Percentiles rank a stretch among this genome's conserved stretches.
These are phyloP conservation scores for Cryptococcus jaspeensis DNA, from an alignment of 1,284 basidiomycete species.

Conservation along the genomic window DNA sequence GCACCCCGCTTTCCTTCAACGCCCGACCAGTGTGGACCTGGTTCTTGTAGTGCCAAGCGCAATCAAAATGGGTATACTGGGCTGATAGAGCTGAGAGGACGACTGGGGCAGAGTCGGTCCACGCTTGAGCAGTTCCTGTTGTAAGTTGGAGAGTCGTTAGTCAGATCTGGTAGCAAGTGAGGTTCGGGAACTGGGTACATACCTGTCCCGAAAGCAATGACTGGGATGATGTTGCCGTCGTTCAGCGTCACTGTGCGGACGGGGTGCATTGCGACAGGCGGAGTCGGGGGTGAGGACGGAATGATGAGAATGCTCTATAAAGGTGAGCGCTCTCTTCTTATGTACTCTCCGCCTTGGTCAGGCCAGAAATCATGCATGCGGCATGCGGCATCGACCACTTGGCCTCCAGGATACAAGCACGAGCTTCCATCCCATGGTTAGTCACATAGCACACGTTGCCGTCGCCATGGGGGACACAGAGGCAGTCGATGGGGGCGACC, in stretches of 20 bases:
- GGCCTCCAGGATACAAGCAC: not conserved
- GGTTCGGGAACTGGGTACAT: not conserved
- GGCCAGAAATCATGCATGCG: too few relatives aligned
- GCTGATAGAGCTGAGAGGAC: slow-evolving; percentile 12
- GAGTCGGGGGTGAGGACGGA: not conserved
- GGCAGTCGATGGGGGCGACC: too few relatives aligned
- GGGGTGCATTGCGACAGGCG: not conserved
- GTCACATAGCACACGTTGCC: not conserved
- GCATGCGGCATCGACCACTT: too few relatives aligned
- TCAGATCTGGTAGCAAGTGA: too few relatives aligned
- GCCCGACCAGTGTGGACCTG: slow-evolving; percentile 13
- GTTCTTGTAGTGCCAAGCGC: slow-evolving; percentile 27
- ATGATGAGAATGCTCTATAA: too few relatives aligned
- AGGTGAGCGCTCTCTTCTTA: too few relatives aligned
- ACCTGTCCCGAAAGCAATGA: slow-evolving; percentile 23
- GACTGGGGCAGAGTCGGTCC: slow-evolving; percentile 10
- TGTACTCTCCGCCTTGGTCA: too few relatives aligned
- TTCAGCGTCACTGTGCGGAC: slow-evolving; percentile 14
- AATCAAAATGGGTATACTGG: slow-evolving; percentile 21
- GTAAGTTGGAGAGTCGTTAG: not conserved
- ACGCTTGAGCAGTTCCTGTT: slow-evolving; percentile 18
- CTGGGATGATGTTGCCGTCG: slow-evolving; percentile 15
- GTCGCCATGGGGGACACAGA: too few relatives aligned
- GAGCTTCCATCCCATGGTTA: too few relatives aligned
- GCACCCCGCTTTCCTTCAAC: slow-evolving; percentile 7